Conservation (phyloP, 176 grass and related monocot genomes). For the Juncus inflexus region DNA sequence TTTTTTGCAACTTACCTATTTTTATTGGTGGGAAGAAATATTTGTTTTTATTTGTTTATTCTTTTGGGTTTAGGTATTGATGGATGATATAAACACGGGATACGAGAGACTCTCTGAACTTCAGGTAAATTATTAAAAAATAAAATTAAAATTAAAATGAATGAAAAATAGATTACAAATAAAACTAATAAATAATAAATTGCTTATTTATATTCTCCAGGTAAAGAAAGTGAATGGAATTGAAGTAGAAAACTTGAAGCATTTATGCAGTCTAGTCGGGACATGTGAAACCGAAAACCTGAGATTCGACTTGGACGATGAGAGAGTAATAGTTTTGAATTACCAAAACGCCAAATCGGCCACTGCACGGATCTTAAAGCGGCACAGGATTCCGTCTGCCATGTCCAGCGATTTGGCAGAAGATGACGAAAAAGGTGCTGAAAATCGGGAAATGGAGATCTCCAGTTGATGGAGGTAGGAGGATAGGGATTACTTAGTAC, state of each 20-base stretch:
- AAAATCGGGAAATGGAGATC: conserved; percentile 28
- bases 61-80: conserved; percentile 54
- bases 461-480: conserved; percentile 17
- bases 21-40: too few relatives aligned
- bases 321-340: conserved; percentile 71
- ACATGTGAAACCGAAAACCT: conserved; percentile 62
- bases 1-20: too few relatives aligned
- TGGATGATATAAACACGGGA: conserved; percentile 96
- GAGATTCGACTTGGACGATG: conserved; percentile 89
- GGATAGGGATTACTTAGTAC: too few relatives aligned
- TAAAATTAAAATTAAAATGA: too few relatives aligned
- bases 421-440: conserved; percentile 26
- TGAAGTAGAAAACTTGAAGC: conserved; percentile 81
- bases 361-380: conserved; percentile 69
- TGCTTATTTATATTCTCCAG: conserved; percentile 36
- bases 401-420: conserved; percentile 68
- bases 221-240: conserved; percentile 83
- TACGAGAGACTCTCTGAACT: conserved; percentile 83
- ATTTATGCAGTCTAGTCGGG: conserved; percentile 71
- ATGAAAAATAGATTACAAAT: too few relatives aligned
- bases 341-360: conserved; percentile 67
- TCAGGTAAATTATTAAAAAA: conserved; percentile 36
- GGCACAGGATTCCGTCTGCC: conserved; percentile 73
- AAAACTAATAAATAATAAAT: neutral
- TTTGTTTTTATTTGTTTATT: conserved; percentile 1